Evolutionary conservation across 768 basidiomycete genomes (phyloP).

Genomic region (Pulveroboletus frians): DNA sequence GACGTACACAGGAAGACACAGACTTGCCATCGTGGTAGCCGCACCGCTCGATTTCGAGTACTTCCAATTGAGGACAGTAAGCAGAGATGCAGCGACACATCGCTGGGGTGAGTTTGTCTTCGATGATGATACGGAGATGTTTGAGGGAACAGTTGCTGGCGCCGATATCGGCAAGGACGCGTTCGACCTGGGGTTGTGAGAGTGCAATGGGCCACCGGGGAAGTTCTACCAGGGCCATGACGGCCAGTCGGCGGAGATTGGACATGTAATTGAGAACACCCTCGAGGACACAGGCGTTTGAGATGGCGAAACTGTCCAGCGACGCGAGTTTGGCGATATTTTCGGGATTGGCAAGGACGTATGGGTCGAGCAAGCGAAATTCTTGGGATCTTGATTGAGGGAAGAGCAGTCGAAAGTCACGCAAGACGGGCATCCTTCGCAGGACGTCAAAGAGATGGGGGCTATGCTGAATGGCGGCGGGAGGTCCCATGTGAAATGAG

Average conservation of each 20-base stretch:
- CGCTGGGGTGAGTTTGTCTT: slow-evolving; percentile 32
- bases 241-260: slow-evolving; percentile 27
- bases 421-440: slow-evolving; percentile 27
- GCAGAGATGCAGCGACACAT: slow-evolving; percentile 28
- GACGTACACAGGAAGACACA: slow-evolving; percentile 32
- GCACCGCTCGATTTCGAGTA: slow-evolving; percentile 33
- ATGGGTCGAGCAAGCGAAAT: slow-evolving; percentile 24
- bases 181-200: slow-evolving; percentile 29
- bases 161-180: slow-evolving; percentile 26
- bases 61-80: slow-evolving; percentile 29
- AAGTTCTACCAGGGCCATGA: slow-evolving; percentile 32
- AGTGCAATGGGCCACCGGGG: slow-evolving; percentile 35
- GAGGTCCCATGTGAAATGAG: slow-evolving; percentile 11
- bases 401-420: slow-evolving; percentile 31
- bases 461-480: not conserved
- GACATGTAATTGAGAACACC: slow-evolving; percentile 29
- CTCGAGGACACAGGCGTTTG: slow-evolving; percentile 30
- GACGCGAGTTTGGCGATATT: slow-evolving; percentile 30
- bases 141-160: slow-evolving; percentile 30
- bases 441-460: slow-evolving; percentile 27
- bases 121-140: slow-evolving; percentile 33
- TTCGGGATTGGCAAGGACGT: slow-evolving; percentile 15
- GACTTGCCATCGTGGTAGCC: slow-evolving; percentile 36
- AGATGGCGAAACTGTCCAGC: slow-evolving; percentile 32
- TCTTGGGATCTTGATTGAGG: slow-evolving; percentile 26